Evolutionary conservation across 495 filamentous ascomycete species (phyloP).

Genomic region (Cairneyella variabilis): DNA sequence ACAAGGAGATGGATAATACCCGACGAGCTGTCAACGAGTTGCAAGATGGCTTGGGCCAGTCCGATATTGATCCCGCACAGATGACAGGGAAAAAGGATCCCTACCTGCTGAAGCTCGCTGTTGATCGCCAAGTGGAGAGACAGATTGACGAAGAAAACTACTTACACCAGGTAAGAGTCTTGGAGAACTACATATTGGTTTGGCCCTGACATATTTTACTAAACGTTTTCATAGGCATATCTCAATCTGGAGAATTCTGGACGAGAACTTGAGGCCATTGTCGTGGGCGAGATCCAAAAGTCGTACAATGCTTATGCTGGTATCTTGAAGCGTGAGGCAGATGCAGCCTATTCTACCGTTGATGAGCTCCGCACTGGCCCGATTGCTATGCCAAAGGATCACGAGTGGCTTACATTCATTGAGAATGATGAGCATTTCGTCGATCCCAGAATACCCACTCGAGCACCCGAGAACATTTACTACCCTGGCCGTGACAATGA

Average conservation of each 20-base stretch:
- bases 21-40: constrained; percentile 68
- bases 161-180: constrained; percentile 68
- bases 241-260: constrained; percentile 93
- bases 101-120: constrained; percentile 76
- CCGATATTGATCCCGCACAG: constrained; percentile 69
- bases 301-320: constrained; percentile 89
- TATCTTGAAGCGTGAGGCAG: constrained; percentile 85
- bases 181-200: constrained; percentile 23
- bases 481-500: constrained; percentile 93
- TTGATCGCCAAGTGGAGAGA: constrained; percentile 83
- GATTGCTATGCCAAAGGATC: constrained; percentile 83
- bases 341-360: constrained; percentile 70
- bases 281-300: constrained; percentile 96
- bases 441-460: constrained; percentile 74
- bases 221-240: constrained; percentile 73
- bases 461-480: constrained; percentile 76
- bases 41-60: constrained; percentile 73
- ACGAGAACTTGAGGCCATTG: constrained; percentile 89
- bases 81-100: constrained; percentile 86
- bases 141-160: constrained; percentile 98
- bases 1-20: constrained; percentile 72
- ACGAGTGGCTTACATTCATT: constrained; percentile 82
- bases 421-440: constrained; percentile 81
- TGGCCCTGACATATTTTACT: no score
- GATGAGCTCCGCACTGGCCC: constrained; percentile 82